These are phyloP conservation scores for Sugiyamaella neomexicana DNA, from an alignment of 1,139 yeast species.

Conservation along the genomic window DNA sequence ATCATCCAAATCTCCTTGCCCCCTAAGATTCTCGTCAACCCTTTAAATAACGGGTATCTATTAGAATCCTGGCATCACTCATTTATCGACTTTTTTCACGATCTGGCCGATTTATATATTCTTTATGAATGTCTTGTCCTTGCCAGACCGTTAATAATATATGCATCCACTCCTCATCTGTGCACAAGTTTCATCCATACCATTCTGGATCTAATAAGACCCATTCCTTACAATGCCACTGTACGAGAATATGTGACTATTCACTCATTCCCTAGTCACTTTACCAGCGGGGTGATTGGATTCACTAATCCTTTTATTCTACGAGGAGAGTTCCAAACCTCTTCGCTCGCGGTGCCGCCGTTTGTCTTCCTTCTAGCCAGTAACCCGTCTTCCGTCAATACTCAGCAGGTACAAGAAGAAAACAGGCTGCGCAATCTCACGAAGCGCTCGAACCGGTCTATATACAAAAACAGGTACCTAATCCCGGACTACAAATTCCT, in stretches of 20 bases:
- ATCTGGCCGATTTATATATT: constrained; percentile 31
- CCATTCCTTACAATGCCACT: constrained; percentile 29
- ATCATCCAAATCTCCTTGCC: constrained; percentile 25
- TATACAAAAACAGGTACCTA: constrained; percentile 23
- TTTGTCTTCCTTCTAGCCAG: constrained; percentile 9
- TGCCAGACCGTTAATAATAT: constrained; percentile 31
- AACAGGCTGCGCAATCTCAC: constrained; percentile 12
- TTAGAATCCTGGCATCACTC: constrained; percentile 30
- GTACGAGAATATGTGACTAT: constrained; percentile 35
- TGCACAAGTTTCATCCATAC: constrained; percentile 34
- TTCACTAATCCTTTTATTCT: constrained; percentile 34
- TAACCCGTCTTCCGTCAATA: background rate
- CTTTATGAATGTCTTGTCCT: constrained; percentile 33
- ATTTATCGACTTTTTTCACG: constrained; percentile 24
- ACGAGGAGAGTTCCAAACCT: constrained; percentile 19
- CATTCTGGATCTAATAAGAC: constrained; percentile 31
- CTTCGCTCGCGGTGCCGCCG: constrained; percentile 3
- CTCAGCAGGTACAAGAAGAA: constrained; percentile 17
- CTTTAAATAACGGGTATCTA: constrained; percentile 18
- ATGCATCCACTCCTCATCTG: constrained; percentile 31
- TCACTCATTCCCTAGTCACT: constrained; percentile 25
- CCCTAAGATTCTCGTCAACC: constrained; percentile 18
- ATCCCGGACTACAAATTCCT: constrained; percentile 29
- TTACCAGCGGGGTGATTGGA: constrained; percentile 30
- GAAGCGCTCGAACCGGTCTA: constrained; percentile 20